Evolutionary conservation across 208 protist genomes (phyloP), one percentile per base, ranked within the genome.

Genomic region (Crithidia fasciculata): DNA sequence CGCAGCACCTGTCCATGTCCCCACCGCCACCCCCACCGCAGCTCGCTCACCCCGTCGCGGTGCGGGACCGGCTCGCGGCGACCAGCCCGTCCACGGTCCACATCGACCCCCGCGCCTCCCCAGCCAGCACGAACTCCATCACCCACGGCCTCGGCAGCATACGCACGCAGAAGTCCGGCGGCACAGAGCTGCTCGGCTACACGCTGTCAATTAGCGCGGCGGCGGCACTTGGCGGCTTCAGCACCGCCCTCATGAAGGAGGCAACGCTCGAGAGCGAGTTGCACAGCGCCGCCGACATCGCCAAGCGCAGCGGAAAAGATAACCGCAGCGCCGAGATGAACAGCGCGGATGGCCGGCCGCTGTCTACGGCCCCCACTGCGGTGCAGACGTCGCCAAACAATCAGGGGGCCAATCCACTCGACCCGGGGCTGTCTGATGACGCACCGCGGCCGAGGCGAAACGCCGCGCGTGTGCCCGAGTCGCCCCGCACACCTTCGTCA

Each of bases 151-250:
- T 80, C 8, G 61, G 70, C 47, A 74, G 74, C 47, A 61, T 80
- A 18, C 69, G 74, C 19, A 80, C 68, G 28, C 75, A 76, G 58
- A 79, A 80, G 59, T 80, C 70, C 19, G 69, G 74, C 16, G 68
- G 64, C 2, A 72, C 74, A 13, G 74, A 83, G 61, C 50, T 83
- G 43, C 58, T 83, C 39, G 62, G 76, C 63, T 81, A 81, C 64
- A 69, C 58, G 57, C 50, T 82, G 18, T 78, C 77, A 8, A 78
- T 39, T 39, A 82, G 69, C 53, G 77, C 72, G 12, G 66, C 71
- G 2, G 77, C 77, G 7, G 77, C 72, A 13, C 65, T 82, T 3
- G 69, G 72, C 50, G 56, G 66, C 44, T 73, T 82, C 76, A 85
- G 76, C 68, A 82, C 71, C 8, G 76, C 76, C 15, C 49, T 85